Evolutionary conservation across 2,329 filamentous ascomycete genomes (phyloP).

Genomic region (Fusarium sp.): DNA sequence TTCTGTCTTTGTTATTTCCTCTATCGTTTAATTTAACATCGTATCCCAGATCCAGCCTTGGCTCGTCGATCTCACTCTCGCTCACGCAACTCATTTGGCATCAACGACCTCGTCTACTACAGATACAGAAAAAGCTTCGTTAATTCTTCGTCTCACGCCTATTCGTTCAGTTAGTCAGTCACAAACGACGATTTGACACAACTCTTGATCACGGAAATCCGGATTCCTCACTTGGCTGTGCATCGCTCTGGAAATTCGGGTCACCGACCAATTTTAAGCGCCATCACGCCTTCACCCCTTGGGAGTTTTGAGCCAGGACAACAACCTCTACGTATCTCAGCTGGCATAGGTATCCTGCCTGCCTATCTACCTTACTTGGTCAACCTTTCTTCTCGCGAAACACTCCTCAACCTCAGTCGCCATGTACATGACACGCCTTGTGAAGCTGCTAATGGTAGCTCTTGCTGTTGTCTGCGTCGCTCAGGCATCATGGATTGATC

Average conservation of each 20-base stretch:
- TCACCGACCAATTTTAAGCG: neutral
- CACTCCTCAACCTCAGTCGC: neutral
- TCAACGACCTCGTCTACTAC: slow-evolving; percentile 2
- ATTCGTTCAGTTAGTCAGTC: slow-evolving; percentile 5
- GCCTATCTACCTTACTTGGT: too few relatives aligned
- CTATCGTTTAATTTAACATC: slow-evolving; percentile 14
- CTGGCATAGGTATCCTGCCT: neutral
- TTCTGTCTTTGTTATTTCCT: neutral
- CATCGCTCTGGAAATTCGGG: neutral
- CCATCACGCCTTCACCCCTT: slow-evolving; percentile 4
- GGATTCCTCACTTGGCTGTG: neutral
- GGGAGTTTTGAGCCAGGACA: slow-evolving; percentile 4
- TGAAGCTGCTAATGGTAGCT: slow-evolving; percentile 60
- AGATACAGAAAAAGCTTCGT: neutral
- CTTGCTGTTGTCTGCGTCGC: slow-evolving; percentile 58
- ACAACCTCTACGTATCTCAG: neutral
- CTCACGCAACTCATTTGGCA: slow-evolving; percentile 27
- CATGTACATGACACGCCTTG: slow-evolving; percentile 59
- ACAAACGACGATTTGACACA: neutral
- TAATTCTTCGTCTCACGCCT: neutral
- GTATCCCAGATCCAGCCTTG: slow-evolving; percentile 4
- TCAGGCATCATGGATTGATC: slow-evolving; percentile 52
- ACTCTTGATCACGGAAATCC: neutral
- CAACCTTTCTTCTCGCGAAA: neutral
- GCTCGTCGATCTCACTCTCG: slow-evolving; percentile 26